Conservation (phyloP, 2,329 filamentous ascomycete species). For the Calonectria multiphialidica region DNA sequence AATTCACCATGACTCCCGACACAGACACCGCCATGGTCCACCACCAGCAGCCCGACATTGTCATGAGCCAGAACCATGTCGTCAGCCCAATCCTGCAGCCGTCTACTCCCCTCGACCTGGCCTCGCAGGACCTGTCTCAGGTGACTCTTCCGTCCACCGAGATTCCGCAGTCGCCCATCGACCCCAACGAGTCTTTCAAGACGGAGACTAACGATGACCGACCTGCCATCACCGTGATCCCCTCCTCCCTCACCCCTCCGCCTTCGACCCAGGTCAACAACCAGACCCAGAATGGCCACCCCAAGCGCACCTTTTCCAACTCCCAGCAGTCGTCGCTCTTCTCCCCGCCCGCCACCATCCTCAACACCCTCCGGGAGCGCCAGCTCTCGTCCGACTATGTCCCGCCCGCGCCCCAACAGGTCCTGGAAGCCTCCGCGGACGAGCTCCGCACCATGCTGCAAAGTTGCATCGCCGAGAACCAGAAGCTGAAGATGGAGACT, state of each 20-base stretch:
- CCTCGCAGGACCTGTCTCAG: slow-evolving; percentile 57
- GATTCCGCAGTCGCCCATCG: slow-evolving; percentile 64
- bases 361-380: slow-evolving; percentile 49
- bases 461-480: slow-evolving; percentile 66
- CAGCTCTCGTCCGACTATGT: slow-evolving; percentile 55
- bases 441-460: slow-evolving; percentile 70
- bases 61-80: slow-evolving; percentile 46
- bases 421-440: slow-evolving; percentile 65
- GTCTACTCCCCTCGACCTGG: slow-evolving; percentile 47
- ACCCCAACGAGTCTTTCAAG: slow-evolving; percentile 62
- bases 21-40: slow-evolving; percentile 43
- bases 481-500: slow-evolving; percentile 80
- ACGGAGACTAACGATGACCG: slow-evolving; percentile 63
- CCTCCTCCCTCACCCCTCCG: slow-evolving; percentile 69
- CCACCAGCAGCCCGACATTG: slow-evolving; percentile 47
- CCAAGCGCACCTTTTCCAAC: slow-evolving; percentile 48
- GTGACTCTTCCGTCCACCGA: slow-evolving; percentile 70
- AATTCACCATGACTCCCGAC: slow-evolving; percentile 52
- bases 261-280: slow-evolving; percentile 65
- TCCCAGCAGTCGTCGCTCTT: slow-evolving; percentile 63
- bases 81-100: slow-evolving; percentile 49
- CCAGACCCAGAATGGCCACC: slow-evolving; percentile 39
- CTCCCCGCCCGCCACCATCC: slow-evolving; percentile 66
- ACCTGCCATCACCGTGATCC: slow-evolving; percentile 60
- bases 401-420: slow-evolving; percentile 61